phyloP scores from a whole-genome alignment of 768 basidiomycete genomes.

The Amanita fuliginea region DNA sequence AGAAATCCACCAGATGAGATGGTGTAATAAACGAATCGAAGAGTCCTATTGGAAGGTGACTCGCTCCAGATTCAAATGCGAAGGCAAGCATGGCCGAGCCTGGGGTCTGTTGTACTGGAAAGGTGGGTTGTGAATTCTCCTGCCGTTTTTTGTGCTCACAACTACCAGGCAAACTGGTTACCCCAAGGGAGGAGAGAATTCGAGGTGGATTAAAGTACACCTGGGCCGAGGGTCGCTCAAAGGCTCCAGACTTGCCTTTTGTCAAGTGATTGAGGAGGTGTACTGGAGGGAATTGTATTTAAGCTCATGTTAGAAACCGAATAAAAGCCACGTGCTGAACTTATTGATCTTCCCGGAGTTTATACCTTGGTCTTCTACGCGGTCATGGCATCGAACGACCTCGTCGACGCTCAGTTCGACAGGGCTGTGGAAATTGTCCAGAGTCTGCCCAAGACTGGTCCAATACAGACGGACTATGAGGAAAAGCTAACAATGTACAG shows the following conservation, averaged over 20 bases:
- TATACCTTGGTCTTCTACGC: background rate
- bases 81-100: conserved; percentile 69
- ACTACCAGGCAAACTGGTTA: conserved; percentile 47
- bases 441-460: conserved; percentile 83
- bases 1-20: conserved; percentile 62
- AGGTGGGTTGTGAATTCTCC: conserved; percentile 29
- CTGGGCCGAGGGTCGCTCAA: conserved; percentile 54
- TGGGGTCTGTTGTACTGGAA: conserved; percentile 78
- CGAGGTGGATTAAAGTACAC: conserved; percentile 63
- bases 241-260: too few species aligned
- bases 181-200: conserved; percentile 49
- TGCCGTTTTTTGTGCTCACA: conserved; percentile 4
- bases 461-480: conserved; percentile 92
- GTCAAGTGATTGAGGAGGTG: too few species aligned
- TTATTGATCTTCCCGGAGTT: background rate
- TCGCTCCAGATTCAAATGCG: conserved; percentile 55
- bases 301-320: too few species aligned
- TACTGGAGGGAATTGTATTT: too few species aligned
- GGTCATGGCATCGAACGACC: conserved; percentile 49
- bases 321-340: too few species aligned
- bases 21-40: conserved; percentile 55
- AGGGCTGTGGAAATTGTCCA: conserved; percentile 94
- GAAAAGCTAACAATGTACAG: conserved; percentile 93
- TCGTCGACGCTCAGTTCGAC: conserved; percentile 81
- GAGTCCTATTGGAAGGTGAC: conserved; percentile 73